Percentiles rank a stretch among this genome's conserved stretches.
Evolutionary conservation across 116 monocot species (phyloP).

Genomic region (Papilionanthe hybrid): DNA sequence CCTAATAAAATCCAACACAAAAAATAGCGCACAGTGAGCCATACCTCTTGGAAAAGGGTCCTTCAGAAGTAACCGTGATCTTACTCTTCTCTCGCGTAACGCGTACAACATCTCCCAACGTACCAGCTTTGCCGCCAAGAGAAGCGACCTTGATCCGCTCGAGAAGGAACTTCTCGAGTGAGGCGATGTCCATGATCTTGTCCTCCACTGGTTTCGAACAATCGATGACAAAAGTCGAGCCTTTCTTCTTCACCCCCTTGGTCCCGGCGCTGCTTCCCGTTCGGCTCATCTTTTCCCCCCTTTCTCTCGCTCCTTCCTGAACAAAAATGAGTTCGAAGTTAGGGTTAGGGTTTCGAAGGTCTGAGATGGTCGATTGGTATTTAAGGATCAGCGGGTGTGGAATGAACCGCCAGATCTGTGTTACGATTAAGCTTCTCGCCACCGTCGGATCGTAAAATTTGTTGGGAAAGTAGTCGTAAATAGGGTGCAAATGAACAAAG

Average conservation of each 20-base stretch:
- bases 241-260: slow-evolving; percentile 17
- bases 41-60: slow-evolving; percentile 25
- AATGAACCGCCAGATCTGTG: too few species aligned
- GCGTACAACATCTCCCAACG: slow-evolving; percentile 11
- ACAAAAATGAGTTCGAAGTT: too few species aligned
- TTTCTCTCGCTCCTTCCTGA: neutral
- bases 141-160: slow-evolving; percentile 24
- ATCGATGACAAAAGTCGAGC: slow-evolving; percentile 19
- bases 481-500: too few species aligned
- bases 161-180: slow-evolving; percentile 25
- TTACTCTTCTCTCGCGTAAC: slow-evolving; percentile 23
- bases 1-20: neutral
- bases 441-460: too few species aligned
- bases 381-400: too few species aligned
- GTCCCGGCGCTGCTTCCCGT: neutral
- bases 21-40: neutral
- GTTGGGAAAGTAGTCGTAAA: too few species aligned
- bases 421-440: too few species aligned
- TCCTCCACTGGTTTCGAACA: slow-evolving; percentile 28
- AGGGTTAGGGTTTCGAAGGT: slow-evolving; percentile 3
- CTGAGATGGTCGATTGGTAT: too few species aligned
- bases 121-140: slow-evolving; percentile 22
- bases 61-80: slow-evolving; percentile 20
- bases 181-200: slow-evolving; percentile 32
- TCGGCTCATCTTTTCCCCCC: neutral